Conservation (phyloP, 768 basidiomycete genomes). For the Russula olivacea region DNA sequence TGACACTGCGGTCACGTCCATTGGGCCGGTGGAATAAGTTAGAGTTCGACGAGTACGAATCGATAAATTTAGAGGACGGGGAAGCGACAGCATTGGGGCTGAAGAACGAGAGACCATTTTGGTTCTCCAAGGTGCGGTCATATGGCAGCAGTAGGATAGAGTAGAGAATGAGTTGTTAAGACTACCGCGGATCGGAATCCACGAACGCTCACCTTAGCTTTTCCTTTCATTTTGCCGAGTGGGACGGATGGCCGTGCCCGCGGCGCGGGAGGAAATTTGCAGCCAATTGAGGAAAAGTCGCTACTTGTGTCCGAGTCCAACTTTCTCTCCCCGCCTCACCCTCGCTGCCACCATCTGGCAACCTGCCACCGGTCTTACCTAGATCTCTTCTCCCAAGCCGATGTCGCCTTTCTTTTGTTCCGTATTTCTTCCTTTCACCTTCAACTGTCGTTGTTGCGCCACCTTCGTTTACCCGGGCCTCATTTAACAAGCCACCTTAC, state of each 20-base stretch:
- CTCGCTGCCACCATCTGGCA: conserved; percentile 15
- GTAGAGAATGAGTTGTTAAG: conserved; percentile 13
- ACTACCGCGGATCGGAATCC: too few species aligned
- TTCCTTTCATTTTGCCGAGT: not conserved
- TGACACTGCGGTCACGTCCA: conserved; percentile 66
- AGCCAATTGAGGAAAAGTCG: not conserved
- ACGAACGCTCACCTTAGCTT: not conserved
- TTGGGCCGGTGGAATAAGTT: conserved; percentile 83
- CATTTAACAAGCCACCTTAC: conserved; percentile 1
- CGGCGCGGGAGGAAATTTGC: too few species aligned
- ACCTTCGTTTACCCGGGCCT: not conserved
- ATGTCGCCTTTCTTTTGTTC: conserved; percentile 2
- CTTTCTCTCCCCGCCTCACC: conserved; percentile 15
- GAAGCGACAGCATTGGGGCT: conserved; percentile 63
- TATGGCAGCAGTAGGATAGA: conserved; percentile 33
- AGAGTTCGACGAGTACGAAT: conserved; percentile 66
- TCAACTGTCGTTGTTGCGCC: not conserved
- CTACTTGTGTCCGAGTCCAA: not conserved
- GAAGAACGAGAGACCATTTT: conserved; percentile 85
- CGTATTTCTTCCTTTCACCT: conserved; percentile 6
- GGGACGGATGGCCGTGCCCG: not conserved
- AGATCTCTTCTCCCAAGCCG: not conserved
- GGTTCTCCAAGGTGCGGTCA: conserved; percentile 87
- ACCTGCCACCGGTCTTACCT: conserved; percentile 10
- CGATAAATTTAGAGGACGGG: conserved; percentile 68